Conservation (phyloP, 345 rosid genomes). For the Corymbia maculata region DNA sequence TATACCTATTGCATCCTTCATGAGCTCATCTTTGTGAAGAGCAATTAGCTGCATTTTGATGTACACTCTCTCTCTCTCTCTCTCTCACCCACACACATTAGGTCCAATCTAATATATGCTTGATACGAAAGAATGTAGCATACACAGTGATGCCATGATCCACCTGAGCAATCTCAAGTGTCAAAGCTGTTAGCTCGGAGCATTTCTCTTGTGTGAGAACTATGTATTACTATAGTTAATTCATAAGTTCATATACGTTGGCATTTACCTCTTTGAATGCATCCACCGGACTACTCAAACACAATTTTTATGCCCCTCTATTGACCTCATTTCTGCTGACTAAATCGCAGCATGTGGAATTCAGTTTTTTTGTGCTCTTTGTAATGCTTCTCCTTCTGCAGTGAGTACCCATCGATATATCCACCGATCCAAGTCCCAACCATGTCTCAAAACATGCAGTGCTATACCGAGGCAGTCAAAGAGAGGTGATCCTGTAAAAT, state of each 20-base stretch:
- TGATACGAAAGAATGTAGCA: neutral
- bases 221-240: neutral
- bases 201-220: neutral
- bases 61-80: neutral
- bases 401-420: neutral
- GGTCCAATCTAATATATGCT: neutral
- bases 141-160: neutral
- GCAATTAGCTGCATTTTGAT: neutral
- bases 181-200: neutral
- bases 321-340: neutral
- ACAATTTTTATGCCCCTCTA: neutral
- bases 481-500: neutral
- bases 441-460: neutral
- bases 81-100: neutral
- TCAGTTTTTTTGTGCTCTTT: neutral
- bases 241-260: neutral
- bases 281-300: neutral
- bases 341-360: neutral
- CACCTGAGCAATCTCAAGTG: neutral
- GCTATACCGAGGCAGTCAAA: neutral
- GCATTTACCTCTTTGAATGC: neutral
- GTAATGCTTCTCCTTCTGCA: neutral
- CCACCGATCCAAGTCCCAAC: rapidly evolving
- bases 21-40: neutral
- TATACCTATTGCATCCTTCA: neutral